phyloP scores from a whole-genome alignment of 2,329 filamentous ascomycete genomes.

The Didymella exigua region DNA sequence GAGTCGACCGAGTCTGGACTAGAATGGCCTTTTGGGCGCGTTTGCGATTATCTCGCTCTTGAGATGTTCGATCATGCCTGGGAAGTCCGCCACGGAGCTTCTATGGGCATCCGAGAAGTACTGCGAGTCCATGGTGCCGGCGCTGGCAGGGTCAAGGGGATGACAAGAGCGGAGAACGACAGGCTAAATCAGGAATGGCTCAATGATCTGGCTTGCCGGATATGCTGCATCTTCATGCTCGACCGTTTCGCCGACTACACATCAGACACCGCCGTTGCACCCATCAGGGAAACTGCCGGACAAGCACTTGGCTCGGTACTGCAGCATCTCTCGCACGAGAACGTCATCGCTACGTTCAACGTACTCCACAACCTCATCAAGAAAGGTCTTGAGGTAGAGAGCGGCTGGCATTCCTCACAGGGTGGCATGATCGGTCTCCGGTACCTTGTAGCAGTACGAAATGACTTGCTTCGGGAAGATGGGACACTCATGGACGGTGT shows the following conservation, averaged over 20 bases:
- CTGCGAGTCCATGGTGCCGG: conserved; percentile 89
- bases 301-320: conserved; percentile 90
- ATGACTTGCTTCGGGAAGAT: conserved; percentile 85
- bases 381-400: conserved; percentile 68
- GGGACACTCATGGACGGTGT: conserved; percentile 89
- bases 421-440: conserved; percentile 96
- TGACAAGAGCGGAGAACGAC: conserved; percentile 76
- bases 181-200: conserved; percentile 82
- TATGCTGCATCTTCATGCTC: conserved; percentile 95
- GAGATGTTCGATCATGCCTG: conserved; percentile 93
- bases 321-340: conserved; percentile 77
- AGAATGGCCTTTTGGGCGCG: conserved; percentile 92
- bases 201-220: conserved; percentile 90
- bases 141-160: conserved; percentile 77
- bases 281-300: conserved; percentile 92
- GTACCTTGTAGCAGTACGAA: conserved; percentile 93
- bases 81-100: conserved; percentile 95
- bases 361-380: conserved; percentile 90
- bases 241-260: conserved; percentile 98
- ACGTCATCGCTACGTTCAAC: conserved; percentile 82
- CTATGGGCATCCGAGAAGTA: conserved; percentile 91
- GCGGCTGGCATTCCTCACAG: conserved; percentile 90
- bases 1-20: conserved; percentile 77
- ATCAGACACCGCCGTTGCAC: conserved; percentile 94
- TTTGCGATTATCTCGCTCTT: conserved; percentile 91